A percentile compares a stretch with the other conserved stretches of the same genome.
phyloP scores from a whole-genome alignment of 2,329 filamentous ascomycete genomes.

The Hymenoscyphus occultus region DNA sequence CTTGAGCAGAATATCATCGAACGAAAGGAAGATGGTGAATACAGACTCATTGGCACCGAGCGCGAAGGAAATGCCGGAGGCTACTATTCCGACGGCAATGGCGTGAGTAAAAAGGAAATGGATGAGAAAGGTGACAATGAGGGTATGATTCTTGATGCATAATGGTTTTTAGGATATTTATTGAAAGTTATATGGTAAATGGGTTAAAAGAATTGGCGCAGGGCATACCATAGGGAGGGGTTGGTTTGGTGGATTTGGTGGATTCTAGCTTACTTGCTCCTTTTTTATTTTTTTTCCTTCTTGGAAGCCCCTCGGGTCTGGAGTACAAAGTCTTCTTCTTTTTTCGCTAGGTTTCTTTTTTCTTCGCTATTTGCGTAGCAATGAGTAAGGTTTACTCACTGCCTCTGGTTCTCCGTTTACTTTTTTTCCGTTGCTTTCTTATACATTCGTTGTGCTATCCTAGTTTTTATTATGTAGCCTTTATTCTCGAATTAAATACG shows the following conservation, averaged over 20 bases:
- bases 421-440: too few species aligned
- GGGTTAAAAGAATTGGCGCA: conserved; percentile 2
- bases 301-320: neutral
- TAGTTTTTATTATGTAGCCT: too few species aligned
- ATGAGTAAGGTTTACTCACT: neutral
- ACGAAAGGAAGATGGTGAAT: conserved; percentile 53
- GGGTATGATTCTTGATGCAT: conserved; percentile 21
- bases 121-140: conserved; percentile 29
- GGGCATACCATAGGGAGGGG: neutral
- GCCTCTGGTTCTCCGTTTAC: too few species aligned
- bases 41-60: conserved; percentile 50
- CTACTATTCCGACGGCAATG: conserved; percentile 36
- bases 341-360: neutral
- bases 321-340: neutral
- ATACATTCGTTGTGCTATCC: too few species aligned
- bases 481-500: too few species aligned
- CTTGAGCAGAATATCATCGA: conserved; percentile 63
- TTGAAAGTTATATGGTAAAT: neutral
- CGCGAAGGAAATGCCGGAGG: conserved; percentile 34
- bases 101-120: conserved; percentile 29
- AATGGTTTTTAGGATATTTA: conserved; percentile 14
- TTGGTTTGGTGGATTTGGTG: neutral
- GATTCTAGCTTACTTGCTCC: neutral
- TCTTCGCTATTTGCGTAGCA: neutral
- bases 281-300: too few species aligned